phyloP scores from a whole-genome alignment of 106 monocot genomes.

The Agapanthus africanus region DNA sequence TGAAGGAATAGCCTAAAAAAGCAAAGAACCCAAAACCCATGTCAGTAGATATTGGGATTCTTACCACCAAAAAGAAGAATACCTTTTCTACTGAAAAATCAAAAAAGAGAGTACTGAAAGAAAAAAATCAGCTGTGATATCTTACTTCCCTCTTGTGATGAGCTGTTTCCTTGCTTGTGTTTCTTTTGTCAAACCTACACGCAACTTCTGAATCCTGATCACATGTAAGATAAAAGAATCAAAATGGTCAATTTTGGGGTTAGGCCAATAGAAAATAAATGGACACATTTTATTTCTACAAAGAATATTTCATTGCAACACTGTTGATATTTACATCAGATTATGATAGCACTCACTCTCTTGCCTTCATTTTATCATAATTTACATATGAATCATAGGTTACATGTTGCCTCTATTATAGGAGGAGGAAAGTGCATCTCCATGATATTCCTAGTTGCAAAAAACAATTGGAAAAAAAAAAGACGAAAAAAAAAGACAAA shows the following conservation, averaged over 20 bases:
- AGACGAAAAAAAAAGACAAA: no score
- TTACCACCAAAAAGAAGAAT: no score
- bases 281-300: neutral
- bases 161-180: constrained; percentile 3
- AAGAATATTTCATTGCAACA: neutral
- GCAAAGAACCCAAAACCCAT: constrained; percentile 2
- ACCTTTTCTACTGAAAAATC: no score
- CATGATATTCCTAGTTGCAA: neutral
- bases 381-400: neutral
- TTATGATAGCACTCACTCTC: neutral
- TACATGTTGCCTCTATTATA: neutral
- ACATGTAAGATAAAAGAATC: neutral
- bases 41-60: constrained; percentile 4
- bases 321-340: constrained; percentile 1
- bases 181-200: constrained; percentile 4
- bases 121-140: neutral
- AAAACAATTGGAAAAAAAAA: neutral
- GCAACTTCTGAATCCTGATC: neutral
- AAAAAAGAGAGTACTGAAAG: neutral
- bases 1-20: neutral
- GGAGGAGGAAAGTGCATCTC: neutral
- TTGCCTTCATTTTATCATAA: neutral
- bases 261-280: no score
- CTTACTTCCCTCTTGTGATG: neutral
- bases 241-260: no score